phyloP scores from a whole-genome alignment of 2,329 filamentous ascomycete species.

The Aspergillus costaricaensis region DNA sequence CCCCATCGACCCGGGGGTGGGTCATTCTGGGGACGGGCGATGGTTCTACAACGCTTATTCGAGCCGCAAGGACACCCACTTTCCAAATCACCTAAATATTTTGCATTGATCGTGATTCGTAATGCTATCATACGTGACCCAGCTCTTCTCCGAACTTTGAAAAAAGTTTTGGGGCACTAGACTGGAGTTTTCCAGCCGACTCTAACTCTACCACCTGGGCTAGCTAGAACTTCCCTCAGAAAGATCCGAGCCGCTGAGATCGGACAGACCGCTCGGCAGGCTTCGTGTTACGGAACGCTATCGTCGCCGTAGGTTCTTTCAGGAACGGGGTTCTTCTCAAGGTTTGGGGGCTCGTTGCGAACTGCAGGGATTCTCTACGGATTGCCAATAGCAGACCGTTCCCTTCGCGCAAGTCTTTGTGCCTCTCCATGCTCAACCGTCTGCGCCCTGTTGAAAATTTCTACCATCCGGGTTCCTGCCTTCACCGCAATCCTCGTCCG shows the following conservation, averaged over 20 bases:
- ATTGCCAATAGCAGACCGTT: neutral
- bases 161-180: neutral
- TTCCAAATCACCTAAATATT: no score
- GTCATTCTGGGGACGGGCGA: neutral
- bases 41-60: neutral
- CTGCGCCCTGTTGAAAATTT: neutral
- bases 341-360: neutral
- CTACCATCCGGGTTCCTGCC: neutral
- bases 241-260: neutral
- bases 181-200: neutral
- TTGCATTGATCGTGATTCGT: neutral
- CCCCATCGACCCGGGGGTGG: neutral
- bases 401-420: neutral
- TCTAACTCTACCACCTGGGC: neutral
- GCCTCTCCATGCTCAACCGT: neutral
- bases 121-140: neutral
- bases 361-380: neutral
- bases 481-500: conserved; percentile 43
- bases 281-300: neutral
- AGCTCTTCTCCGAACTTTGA: neutral
- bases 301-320: neutral
- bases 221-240: neutral
- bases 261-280: neutral
- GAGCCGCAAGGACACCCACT: neutral
- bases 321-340: neutral